Percentiles rank a stretch among this genome's conserved stretches.
phyloP scores from a whole-genome alignment of 345 rosid species.

The Xanthoceras sorbifolium region DNA sequence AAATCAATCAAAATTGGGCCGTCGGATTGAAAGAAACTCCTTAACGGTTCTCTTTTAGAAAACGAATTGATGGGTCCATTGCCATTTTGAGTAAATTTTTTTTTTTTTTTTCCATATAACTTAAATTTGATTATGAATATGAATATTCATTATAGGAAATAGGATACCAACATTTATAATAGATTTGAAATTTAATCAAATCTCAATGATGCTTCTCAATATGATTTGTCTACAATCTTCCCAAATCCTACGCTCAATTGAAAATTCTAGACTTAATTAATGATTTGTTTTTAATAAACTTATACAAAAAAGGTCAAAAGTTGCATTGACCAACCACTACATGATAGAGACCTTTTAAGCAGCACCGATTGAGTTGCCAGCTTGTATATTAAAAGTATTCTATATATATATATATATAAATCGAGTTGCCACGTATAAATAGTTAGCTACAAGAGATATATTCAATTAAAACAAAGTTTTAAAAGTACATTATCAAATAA shows the following conservation, averaged over 20 bases:
- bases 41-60: background rate
- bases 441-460: background rate
- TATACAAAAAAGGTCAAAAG: background rate
- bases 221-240: background rate
- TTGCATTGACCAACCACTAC: background rate
- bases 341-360: background rate
- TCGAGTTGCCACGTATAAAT: background rate
- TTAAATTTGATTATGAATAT: background rate
- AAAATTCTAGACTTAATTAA: too few species aligned
- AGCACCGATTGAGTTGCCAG: background rate
- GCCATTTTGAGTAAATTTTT: background rate
- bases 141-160: too few species aligned
- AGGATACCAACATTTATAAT: too few species aligned
- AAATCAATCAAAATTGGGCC: background rate
- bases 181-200: background rate
- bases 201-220: background rate
- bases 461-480: background rate
- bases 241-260: background rate
- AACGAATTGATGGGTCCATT: background rate
- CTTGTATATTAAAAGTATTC: too few species aligned
- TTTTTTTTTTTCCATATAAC: background rate
- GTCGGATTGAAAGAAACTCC: background rate
- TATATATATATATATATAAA: too few species aligned
- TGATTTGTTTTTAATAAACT: background rate
- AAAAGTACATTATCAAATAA: background rate